Percentiles rank a stretch among this genome's conserved stretches.
These are phyloP conservation scores for sunflower (Helianthus annuus) DNA, from an alignment of 129 eudicot genomes.

Conservation along the genomic window HanXRQr2.0-SUNRISE NC_035441.2:130722479-130722978, in stretches of 20 bases:
- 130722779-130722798: background rate
- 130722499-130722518: slow-evolving; percentile 77
- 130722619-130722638: slow-evolving; percentile 95
- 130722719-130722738: slow-evolving; percentile 3
- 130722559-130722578: no score
- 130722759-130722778: no score
- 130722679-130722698: slow-evolving; percentile 87
- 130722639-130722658: slow-evolving; percentile 78
- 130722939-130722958: slow-evolving; percentile 2
- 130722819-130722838: slow-evolving; percentile 67
- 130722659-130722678: slow-evolving; percentile 84
- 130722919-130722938: slow-evolving; percentile 7
- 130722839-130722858: slow-evolving; percentile 81
- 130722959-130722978: slow-evolving; percentile 8
- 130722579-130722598: background rate
- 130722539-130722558: background rate
- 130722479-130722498: slow-evolving; percentile 67
- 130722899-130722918: slow-evolving; percentile 13
- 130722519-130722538: slow-evolving; percentile 89
- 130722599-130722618: slow-evolving; percentile 73
- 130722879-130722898: slow-evolving; percentile 66
- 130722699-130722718: slow-evolving; percentile 47
- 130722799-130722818: slow-evolving; percentile 48
- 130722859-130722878: slow-evolving; percentile 90
- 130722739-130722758: background rate